These are phyloP conservation scores for Psilocybe azurescens DNA, from an alignment of 768 basidiomycete species.

Conservation along the genomic window DNA sequence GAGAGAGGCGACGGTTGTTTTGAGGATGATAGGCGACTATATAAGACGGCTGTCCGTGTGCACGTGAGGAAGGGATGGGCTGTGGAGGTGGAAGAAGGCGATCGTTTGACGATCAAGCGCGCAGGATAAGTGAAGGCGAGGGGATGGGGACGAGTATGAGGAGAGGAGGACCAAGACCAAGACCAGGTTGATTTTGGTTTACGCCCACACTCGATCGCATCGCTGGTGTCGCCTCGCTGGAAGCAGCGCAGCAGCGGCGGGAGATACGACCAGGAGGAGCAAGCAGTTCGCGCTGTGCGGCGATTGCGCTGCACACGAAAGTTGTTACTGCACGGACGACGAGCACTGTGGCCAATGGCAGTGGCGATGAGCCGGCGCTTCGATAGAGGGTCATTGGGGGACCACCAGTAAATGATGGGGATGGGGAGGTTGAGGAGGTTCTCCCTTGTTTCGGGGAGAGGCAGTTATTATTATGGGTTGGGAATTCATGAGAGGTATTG, in stretches of 20 bases:
- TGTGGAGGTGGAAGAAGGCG: neutral
- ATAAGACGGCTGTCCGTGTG: neutral
- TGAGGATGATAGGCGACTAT: neutral
- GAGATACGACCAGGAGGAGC: slow-evolving; percentile 67
- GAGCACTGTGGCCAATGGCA: slow-evolving; percentile 20
- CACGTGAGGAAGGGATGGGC: neutral
- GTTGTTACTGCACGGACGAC: slow-evolving; percentile 68
- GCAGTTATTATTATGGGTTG: slow-evolving; percentile 28
- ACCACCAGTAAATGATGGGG: slow-evolving; percentile 3
- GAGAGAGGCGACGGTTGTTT: too few species aligned
- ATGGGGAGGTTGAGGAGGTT: slow-evolving; percentile 50
- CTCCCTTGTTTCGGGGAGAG: slow-evolving; percentile 58
- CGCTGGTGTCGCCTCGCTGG: slow-evolving; percentile 27
- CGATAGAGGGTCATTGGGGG: slow-evolving; percentile 18
- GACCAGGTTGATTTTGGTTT: slow-evolving; percentile 19
- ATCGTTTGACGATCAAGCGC: neutral
- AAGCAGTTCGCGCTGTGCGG: slow-evolving; percentile 81
- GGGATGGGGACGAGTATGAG: neutral
- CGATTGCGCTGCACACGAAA: slow-evolving; percentile 76
- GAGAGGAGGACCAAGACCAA: slow-evolving; percentile 14
- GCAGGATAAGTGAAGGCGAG: neutral
- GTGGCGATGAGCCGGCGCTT: slow-evolving; percentile 18
- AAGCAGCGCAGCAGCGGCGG: slow-evolving; percentile 27
- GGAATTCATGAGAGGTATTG: neutral
- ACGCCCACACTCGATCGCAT: slow-evolving; percentile 14